These are phyloP conservation scores for Verbascum thapsus DNA, from an alignment of 257 asterid species.

Conservation along the genomic window DNA sequence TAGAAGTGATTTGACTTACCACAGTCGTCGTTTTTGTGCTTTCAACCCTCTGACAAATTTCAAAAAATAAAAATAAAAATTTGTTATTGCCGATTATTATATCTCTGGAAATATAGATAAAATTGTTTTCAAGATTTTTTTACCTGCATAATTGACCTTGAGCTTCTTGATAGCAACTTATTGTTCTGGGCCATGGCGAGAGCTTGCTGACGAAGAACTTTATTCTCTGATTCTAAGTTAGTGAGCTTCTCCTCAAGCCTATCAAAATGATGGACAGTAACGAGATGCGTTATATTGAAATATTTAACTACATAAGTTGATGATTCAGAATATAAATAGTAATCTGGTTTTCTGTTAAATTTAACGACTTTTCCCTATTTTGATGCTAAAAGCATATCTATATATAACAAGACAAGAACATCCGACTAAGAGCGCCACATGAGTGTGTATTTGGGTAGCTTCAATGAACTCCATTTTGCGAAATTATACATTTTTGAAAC, in stretches of 20 bases:
- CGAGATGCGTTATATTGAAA: constrained; percentile 13
- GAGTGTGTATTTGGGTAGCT: no score
- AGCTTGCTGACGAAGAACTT: constrained; percentile 98
- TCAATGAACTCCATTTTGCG: no score
- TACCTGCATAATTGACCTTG: constrained; percentile 91
- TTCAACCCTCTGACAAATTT: constrained; percentile 66
- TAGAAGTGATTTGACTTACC: constrained; percentile 53
- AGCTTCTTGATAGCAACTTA: constrained; percentile 71
- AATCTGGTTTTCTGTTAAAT: no score
- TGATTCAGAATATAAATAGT: background rate
- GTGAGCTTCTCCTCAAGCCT: constrained; percentile 94
- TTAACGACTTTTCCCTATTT: no score
- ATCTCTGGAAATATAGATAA: constrained; percentile 24
- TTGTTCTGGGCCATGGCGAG: constrained; percentile 88
- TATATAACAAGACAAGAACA: no score
- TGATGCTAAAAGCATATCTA: no score
- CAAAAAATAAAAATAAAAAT: constrained; percentile 12
- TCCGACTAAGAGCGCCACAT: no score
- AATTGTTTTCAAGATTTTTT: constrained; percentile 18
- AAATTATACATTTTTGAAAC: no score
- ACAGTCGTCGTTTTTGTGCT: constrained; percentile 52
- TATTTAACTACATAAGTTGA: no score
- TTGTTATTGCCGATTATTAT: constrained; percentile 36
- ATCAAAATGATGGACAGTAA: constrained; percentile 39
- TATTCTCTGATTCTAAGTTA: constrained; percentile 92